Base-by-base conservation (phyloP, 2,329 filamentous ascomycete species). In the Monilinia polystroma region DNA sequence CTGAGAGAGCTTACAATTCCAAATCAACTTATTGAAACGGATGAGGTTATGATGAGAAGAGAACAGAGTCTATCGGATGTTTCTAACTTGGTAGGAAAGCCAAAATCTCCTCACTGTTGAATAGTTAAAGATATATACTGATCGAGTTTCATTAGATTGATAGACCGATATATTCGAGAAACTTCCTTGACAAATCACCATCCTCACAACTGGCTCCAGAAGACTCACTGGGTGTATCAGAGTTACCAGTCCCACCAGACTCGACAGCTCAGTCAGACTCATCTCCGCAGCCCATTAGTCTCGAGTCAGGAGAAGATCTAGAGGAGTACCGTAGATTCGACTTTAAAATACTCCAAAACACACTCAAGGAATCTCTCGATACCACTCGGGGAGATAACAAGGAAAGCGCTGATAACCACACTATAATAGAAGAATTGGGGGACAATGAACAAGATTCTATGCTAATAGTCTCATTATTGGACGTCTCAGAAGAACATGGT, bases 391-490 rank as follows among this genome's bases (percentile, higher is more conserved):
- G 20, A 10, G 47, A 12, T 4, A 3, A 35, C 7, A 20, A 11
- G 1, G 32, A 1, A 23, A 3, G 0, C 14, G 29, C 20, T 11
- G 6, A 35, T 18, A 3, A 16, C 7, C 3, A n/a, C 3, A 7
- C 8, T 7, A 16, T 10, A 49, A 35, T 2, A 16, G 43, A 2
- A 23, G 26, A 29, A 23, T 5, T n/a, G 2, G 12, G 12, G 1
- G 29, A 8, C 4, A 35, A 23, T 3, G 43, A 49, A 32, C 43
- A 49, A 49, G 29, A 49, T 20, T 35, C 29, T 18, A 18, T 49
- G 43, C 18, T 35, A 8, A 47, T 11, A 35, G 29, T 20, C 20
- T 20, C 43, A 2, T 49, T 59, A 4, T 10, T 49, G 20, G 20
- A 49, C 4, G 43, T 23, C 12, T 47, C 26, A 2, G 41, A 14